phyloP scores from a whole-genome alignment of 345 rosid genomes.

The Lenwebbia sp. region DNA sequence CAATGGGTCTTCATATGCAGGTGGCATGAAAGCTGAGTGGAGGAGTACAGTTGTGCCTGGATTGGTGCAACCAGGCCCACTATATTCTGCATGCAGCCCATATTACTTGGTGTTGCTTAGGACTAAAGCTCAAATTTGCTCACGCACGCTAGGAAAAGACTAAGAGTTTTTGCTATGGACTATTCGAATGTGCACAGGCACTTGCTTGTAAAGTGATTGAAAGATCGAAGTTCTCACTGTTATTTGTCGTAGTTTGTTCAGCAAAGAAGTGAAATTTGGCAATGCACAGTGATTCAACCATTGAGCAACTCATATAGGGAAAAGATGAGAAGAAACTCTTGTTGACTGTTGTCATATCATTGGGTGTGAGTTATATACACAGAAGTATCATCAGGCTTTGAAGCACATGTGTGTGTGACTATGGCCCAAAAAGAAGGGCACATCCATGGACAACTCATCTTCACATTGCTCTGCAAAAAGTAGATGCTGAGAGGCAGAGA shows the following conservation, averaged over 20 bases:
- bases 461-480: not conserved
- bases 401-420: not conserved
- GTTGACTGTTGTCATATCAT: not conserved
- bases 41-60: not conserved
- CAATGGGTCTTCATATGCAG: not conserved
- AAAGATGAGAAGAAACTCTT: not conserved
- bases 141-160: not conserved
- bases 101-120: not conserved
- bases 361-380: not conserved
- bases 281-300: not conserved
- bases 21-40: not conserved
- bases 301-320: not conserved
- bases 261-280: not conserved
- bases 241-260: not conserved
- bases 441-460: not conserved
- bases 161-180: not conserved
- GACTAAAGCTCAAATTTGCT: not conserved
- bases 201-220: not conserved
- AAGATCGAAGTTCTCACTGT: not conserved
- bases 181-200: not conserved
- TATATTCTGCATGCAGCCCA: not conserved
- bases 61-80: not conserved
- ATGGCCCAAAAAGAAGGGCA: not conserved
- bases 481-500: not conserved
- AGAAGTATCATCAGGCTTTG: not conserved